A percentile compares a stretch with the other conserved stretches of the same genome.
Evolutionary conservation across 306 rosid genomes (phyloP).

Genomic region (Prunus salicina): DNA sequence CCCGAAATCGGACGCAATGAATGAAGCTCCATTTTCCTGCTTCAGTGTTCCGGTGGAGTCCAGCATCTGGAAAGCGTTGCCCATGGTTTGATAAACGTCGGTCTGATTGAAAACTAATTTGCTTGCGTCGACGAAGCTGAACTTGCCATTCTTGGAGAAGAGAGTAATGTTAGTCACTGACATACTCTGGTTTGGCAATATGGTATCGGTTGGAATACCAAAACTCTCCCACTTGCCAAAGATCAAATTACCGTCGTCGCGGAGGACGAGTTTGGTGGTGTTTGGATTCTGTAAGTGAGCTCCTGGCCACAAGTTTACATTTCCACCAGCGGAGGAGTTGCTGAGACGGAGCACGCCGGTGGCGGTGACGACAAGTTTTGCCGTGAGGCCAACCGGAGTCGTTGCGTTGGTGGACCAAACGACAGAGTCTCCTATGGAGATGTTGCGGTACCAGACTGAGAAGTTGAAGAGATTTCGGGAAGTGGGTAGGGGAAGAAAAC

Average conservation of each 20-base stretch:
- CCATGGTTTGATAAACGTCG: constrained; percentile 21
- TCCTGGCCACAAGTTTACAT: constrained; percentile 19
- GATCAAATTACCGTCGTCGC: constrained; percentile 35
- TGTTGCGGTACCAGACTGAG: constrained; percentile 52
- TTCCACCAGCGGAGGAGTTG: constrained; percentile 27
- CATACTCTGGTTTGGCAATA: constrained; percentile 53
- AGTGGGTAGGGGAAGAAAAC: constrained; percentile 34
- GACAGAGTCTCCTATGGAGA: constrained; percentile 25
- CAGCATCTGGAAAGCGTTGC: constrained; percentile 20
- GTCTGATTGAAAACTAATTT: constrained; percentile 23
- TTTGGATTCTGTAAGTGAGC: constrained; percentile 12
- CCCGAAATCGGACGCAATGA: constrained; percentile 54
- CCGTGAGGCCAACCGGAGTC: constrained; percentile 12
- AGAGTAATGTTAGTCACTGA: neutral
- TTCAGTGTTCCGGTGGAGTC: constrained; percentile 32
- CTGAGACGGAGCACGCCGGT: constrained; percentile 41
- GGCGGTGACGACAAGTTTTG: constrained; percentile 32
- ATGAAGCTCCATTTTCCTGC: constrained; percentile 7
- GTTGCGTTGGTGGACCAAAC: constrained; percentile 40
- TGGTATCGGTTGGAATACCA: constrained; percentile 49
- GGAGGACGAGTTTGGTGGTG: constrained; percentile 36
- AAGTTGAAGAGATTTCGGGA: constrained; percentile 39
- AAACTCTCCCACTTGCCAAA: constrained; percentile 61
- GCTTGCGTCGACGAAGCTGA: constrained; percentile 23
- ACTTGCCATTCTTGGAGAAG: constrained; percentile 40